Base-by-base conservation (phyloP, 495 filamentous ascomycete genomes). In the Usnea hakonensis region DNA sequence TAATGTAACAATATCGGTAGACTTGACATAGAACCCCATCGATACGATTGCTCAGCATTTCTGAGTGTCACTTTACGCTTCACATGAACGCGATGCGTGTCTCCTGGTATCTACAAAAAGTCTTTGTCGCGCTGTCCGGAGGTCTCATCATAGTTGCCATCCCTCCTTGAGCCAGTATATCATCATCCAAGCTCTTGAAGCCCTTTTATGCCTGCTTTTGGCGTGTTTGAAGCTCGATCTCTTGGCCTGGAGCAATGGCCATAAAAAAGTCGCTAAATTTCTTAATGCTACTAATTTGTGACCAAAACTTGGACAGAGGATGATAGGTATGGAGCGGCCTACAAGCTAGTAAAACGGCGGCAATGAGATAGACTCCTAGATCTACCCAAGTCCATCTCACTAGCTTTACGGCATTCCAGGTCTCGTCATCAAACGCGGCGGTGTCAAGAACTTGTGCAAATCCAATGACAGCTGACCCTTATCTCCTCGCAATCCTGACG, bases 291-390 rank as follows among this genome's bases (percentile, higher is more conserved):
- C 52, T 0, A 19, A 14, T 0, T 54, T 32, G 26, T 28, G 17
- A 6, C 32, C 26, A 0, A 54, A 14, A 17, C 23, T 28, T 4
- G 52, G 32, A 17, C 26, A 54, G 32, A 54, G 52, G 52, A 14
- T 32, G 21, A 26, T 14, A 17, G 7, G 28, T 60, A 75, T 72
- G 0, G 72, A 73, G n/a, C 78, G 65, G 62, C 77, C 77, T 2
- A 73, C 73, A 54, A 72, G 76, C 73, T 0, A 73, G 74, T 16
- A 79, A 64, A 63, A 76, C 77, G 2, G 74, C 73, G 55, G 73
- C 73, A 43, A 78, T 75, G 38, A 79, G 68, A 33, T 76, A 75
- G 37, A 74, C 67, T 32, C 75, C 70, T 3, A 74, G 69, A 57
- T 79, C 77, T 16, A 76, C 70, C 4, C 71, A 71, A 21, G 70